Base-by-base conservation (phyloP, 2,329 filamentous ascomycete genomes). In the Alternaria dauci region DNA sequence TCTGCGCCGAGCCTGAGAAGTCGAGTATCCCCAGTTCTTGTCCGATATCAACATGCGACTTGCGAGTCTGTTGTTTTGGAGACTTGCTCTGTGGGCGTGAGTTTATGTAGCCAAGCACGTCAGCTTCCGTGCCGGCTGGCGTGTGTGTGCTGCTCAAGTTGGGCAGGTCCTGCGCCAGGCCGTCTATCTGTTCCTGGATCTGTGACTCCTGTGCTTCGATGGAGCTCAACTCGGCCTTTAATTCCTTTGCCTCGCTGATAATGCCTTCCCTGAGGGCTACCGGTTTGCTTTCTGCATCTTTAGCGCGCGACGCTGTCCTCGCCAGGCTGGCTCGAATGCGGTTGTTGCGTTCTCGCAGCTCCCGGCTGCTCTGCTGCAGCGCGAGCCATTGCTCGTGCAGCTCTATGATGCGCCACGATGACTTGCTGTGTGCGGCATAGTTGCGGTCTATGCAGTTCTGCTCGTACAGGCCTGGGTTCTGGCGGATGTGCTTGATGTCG, bases 401-500 rank as follows among this genome's bases (percentile, higher is more conserved):
- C 63, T 84, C 79, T 39, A 84, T 75, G 44, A 89, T 88, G 39
- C 79, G 79, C 72, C 80, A 83, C 3, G 87, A 83, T 51, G 85
- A 81, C 14, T 81, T 78, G 12, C 82, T 79, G 55, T 86, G 83
- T 0, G 80, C 76, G 14, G 77, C 84, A 81, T 97, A 97, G 78
- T 97, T 97, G 69, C 95, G 89, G 68, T 93, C 89, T 61, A 90
- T 77, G 79, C 92, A 96, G 74, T 96, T 98, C 67, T 90, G 84
- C 69, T 91, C 86, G 82, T 97, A 91, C 16, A 96, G 85, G 14
- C 89, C 87, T 16, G 91, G 88, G 79, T 96, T 91, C 73, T 93
- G 87, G 59, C 94, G 93, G 77, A 99, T 97, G 81, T 95, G 90
- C 78, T 92, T 94, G 75, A 96, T 86, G 81, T 97, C 91, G 67